These are phyloP conservation scores for Ophiobolus disseminans DNA, from an alignment of 2,329 filamentous ascomycete genomes.

Conservation along the genomic window DNA sequence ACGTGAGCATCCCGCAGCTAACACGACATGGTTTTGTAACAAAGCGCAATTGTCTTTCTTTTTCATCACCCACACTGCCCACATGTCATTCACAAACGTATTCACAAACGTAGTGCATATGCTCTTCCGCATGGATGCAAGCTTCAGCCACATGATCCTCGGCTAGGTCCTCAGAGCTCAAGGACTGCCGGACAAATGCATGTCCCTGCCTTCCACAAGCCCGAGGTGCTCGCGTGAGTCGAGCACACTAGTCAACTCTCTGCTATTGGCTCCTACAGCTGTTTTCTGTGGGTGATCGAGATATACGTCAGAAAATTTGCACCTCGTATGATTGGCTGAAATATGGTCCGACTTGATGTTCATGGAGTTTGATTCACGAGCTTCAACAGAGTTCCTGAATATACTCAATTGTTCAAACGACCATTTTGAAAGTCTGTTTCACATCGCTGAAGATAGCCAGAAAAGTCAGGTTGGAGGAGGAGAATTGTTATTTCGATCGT, in stretches of 20 bases:
- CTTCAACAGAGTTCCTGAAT: too few species aligned
- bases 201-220: conserved; percentile 26
- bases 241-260: conserved; percentile 8
- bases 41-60: conserved; percentile 2
- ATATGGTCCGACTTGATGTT: neutral
- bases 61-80: neutral
- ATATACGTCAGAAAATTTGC: conserved; percentile 35
- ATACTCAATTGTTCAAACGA: too few species aligned
- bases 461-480: conserved; percentile 27
- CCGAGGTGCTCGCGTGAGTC: conserved; percentile 37
- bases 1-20: conserved; percentile 19
- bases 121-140: conserved; percentile 15
- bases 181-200: conserved; percentile 15
- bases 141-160: conserved; percentile 33
- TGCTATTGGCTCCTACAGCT: conserved; percentile 9
- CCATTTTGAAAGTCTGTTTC: too few species aligned
- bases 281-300: conserved; percentile 13
- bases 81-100: neutral
- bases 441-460: neutral
- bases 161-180: conserved; percentile 17
- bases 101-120: conserved; percentile 2
- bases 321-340: conserved; percentile 16
- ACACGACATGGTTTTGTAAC: conserved; percentile 25
- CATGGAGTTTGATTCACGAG: too few species aligned
- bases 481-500: conserved; percentile 48